phyloP scores from a whole-genome alignment of 176 grass and related monocot genomes.

The Musa beccarii region DNA sequence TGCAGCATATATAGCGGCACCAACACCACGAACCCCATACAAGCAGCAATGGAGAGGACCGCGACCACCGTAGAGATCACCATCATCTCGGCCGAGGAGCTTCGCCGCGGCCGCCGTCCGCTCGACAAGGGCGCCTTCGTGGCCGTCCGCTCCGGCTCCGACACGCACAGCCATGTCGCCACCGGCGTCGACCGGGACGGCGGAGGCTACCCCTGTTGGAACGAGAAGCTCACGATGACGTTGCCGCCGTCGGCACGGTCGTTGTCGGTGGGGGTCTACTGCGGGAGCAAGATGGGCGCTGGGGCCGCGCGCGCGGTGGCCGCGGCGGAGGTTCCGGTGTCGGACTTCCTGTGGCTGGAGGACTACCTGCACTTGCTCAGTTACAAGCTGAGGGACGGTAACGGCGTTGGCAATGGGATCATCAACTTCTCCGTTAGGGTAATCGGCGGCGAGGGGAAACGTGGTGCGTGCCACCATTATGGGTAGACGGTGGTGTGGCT shows the following conservation, averaged over 20 bases:
- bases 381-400: constrained; percentile 3
- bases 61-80: constrained; percentile 3
- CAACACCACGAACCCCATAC: no score
- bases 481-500: no score
- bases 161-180: neutral
- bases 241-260: neutral
- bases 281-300: neutral
- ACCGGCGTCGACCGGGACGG: constrained; percentile 1
- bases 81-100: constrained; percentile 11
- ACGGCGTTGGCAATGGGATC: neutral
- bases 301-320: neutral
- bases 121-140: neutral
- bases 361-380: constrained; percentile 11
- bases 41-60: neutral
- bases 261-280: constrained; percentile 6
- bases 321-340: constrained; percentile 6
- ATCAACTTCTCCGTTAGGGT: constrained; percentile 15
- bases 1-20: no score
- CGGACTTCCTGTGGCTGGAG: constrained; percentile 2
- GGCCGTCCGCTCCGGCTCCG: neutral
- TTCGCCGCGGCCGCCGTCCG: neutral
- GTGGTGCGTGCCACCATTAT: neutral
- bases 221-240: neutral
- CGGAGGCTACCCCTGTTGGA: constrained; percentile 7
- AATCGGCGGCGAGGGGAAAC: neutral